Evolutionary conservation across 2,329 filamentous ascomycete species (phyloP), one percentile per base, ranked within the genome.

Genomic region (Trichoderma brevicompactum): DNA sequence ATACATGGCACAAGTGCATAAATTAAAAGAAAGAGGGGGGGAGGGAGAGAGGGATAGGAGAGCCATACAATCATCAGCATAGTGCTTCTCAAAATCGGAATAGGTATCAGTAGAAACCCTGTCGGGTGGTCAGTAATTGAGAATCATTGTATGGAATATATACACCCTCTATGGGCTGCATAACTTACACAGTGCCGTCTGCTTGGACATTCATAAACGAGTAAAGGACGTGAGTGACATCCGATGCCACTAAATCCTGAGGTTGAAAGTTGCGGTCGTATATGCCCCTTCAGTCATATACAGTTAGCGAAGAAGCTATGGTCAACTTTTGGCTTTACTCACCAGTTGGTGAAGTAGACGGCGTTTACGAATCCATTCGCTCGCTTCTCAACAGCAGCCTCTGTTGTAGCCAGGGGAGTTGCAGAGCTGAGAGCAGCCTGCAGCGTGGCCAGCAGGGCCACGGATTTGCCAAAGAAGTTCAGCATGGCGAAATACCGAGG

Each of bases 141-240:
- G 32, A 34, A n/a, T 32, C 6, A 2, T 3, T 13, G 15, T 32
- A 13, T 3, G 6, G 17, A 48, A 41, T 12, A 15, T 15, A 41
- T 12, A 15, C 10, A 9, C 17, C n/a, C 38, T 4, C 9, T 43
- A 23, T 23, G 13, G 28, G 15, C 19, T 2, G 10, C 12, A 13
- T 13, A 7, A 75, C 82, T 73, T 83, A 89, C 78, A 94, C 90
- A 71, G 91, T 89, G 40, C 93, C 93, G 61, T 89, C 85, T 0
- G 85, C 75, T 8, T 82, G 81, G 17, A 96, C 77, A 73, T 96
- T 94, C 71, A 92, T 90, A 76, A 97, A 97, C 2, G 92, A 85
- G 72, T 87, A 96, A 2, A 96, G 82, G 1, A 96, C 81, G 71
- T 95, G 91, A 0, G 90, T 94, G 59, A 96, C 79, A 68, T 92